Conservation (phyloP, 306 rosid genomes). For the Elaeagnus macrophylla region DNA sequence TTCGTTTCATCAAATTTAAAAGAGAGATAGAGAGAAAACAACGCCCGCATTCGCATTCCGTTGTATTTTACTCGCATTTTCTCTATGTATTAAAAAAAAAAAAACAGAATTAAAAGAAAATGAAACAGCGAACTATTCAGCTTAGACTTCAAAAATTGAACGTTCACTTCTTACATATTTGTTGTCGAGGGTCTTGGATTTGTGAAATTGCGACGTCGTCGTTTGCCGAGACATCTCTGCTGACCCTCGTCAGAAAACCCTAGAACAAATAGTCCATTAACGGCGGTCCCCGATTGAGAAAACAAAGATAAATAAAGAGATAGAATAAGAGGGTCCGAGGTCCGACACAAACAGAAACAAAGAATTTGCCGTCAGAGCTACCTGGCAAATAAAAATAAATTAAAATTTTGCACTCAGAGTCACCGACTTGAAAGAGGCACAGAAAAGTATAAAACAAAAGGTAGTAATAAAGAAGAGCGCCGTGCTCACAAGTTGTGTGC, state of each 20-base stretch:
- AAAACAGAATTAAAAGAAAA: not conserved
- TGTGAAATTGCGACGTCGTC: constrained; percentile 60
- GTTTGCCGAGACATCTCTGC: constrained; percentile 73
- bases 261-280: constrained; percentile 4
- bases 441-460: too few relatives aligned
- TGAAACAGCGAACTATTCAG: not conserved
- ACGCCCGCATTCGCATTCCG: too few relatives aligned
- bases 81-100: not conserved
- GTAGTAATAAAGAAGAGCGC: too few relatives aligned
- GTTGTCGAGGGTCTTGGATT: constrained; percentile 95
- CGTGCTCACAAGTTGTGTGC: too few relatives aligned
- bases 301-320: too few relatives aligned
- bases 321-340: too few relatives aligned
- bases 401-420: too few relatives aligned
- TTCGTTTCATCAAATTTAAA: not conserved
- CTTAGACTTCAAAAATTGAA: not conserved
- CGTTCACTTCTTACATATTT: constrained; percentile 50
- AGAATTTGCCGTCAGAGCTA: too few relatives aligned
- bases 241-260: constrained; percentile 13
- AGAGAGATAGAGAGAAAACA: not conserved
- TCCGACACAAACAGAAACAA: too few relatives aligned
- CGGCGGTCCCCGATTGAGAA: not conserved
- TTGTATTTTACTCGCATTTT: too few relatives aligned
- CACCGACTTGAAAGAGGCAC: too few relatives aligned
- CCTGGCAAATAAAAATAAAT: too few relatives aligned